Base-by-base conservation (phyloP, 805 yeast genomes). In the Phaffomyces antillensis region DNA sequence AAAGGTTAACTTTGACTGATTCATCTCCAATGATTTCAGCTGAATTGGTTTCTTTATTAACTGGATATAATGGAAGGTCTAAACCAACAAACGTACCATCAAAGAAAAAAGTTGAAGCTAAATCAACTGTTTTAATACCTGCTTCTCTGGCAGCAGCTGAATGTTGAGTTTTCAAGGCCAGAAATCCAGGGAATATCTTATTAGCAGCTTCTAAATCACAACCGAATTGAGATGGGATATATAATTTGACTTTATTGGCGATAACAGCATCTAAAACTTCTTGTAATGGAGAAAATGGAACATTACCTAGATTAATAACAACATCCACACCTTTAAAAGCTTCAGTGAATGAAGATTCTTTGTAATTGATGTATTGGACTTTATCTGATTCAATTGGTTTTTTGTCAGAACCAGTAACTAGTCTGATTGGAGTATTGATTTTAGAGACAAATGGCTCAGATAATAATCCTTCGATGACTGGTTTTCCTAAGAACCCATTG, bases 141-240 rank as follows among this genome's bases (percentile, higher is more conserved):
- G 60, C 55, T 2, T 53, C 60, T 52, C 79, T 67, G 17, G 73
- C 67, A 13, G 55, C 61, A 2, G 55, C 53, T 7, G 71, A 55
- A 52, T 75, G 77, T 2, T 45, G 53, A 1, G 56, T 38, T 56
- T 75, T 76, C 17, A 45, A 12, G 2, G 39, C 53, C 5, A 61
- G 43, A 44, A 73, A 62, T 1, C 64, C 66, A 7, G 77, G 72
- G 20, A 67, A 57, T 20, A 43, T 35, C 18, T 51, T 46, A 5
- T 52, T 52, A 18, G 58, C 58, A 9, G 55, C 62, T 3, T 50
- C 56, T 16, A 70, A 41, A 43, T 77, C 78, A 20, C 66, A 53
- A 36, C 86, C 88, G 52, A 75, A 81, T 53, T 79, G 84, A 3
- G 82, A 73, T 30, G 84, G 83, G 50, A 79, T 71, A 62, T 69